phyloP scores from a whole-genome alignment of 805 yeast species.

The Wickerhamiella bombiphila region DNA sequence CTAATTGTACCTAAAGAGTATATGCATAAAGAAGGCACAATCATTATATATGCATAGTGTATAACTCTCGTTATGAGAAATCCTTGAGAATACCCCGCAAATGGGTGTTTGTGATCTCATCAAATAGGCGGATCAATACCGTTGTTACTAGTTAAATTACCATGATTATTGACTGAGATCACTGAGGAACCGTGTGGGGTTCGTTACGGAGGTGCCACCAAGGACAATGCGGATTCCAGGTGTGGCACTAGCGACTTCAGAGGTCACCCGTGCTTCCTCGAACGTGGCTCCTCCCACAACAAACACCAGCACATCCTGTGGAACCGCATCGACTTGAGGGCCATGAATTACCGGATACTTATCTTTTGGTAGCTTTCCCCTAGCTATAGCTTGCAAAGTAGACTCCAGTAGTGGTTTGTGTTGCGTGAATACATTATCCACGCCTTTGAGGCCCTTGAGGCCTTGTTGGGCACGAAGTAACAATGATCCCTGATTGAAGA shows the following conservation, averaged over 20 bases:
- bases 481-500: conserved; percentile 26
- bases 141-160: neutral
- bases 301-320: conserved; percentile 26
- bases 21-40: too few relatives aligned
- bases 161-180: conserved; percentile 1
- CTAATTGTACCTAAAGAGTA: too few relatives aligned
- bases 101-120: conserved; percentile 89
- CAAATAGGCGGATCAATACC: too few relatives aligned
- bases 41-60: too few relatives aligned
- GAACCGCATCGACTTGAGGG: conserved; percentile 21
- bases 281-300: conserved; percentile 78
- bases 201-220: conserved; percentile 53
- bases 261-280: conserved; percentile 77
- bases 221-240: conserved; percentile 50
- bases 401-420: conserved; percentile 61
- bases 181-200: conserved; percentile 8
- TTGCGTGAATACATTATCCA: conserved; percentile 65
- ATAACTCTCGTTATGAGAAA: conserved; percentile 27
- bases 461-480: conserved; percentile 30
- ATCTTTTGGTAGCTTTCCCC: conserved; percentile 28
- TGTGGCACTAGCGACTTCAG: conserved; percentile 42
- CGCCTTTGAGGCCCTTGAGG: conserved; percentile 29
- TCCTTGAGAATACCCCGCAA: conserved; percentile 92
- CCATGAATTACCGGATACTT: conserved; percentile 32
- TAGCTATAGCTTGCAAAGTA: conserved; percentile 29